Conservation (phyloP, 352 stramenopile species). For the Pythium pyrilobum region DNA sequence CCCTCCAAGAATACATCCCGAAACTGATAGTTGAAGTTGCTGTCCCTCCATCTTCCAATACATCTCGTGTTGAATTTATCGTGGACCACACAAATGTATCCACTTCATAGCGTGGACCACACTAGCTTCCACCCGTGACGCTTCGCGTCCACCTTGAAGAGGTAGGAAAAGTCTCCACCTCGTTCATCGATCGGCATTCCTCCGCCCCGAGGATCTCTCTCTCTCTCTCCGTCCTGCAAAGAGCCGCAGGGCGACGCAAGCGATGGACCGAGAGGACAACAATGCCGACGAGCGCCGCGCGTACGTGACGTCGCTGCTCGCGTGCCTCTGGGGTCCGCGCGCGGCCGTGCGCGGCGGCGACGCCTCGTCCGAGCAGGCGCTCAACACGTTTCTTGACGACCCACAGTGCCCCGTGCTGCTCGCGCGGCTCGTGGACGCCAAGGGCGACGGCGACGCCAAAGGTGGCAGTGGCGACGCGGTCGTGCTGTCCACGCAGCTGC, state of each 20-base stretch:
- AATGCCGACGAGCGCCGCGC: constrained; percentile 41
- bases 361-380: constrained; percentile 30
- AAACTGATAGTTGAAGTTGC: too few relatives aligned
- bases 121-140: constrained; percentile 1
- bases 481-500: constrained; percentile 28
- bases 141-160: constrained; percentile 8
- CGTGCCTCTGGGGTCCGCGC: constrained; percentile 51
- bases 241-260: background rate
- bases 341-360: constrained; percentile 35
- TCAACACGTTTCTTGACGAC: constrained; percentile 71
- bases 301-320: constrained; percentile 58
- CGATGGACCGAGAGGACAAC: constrained; percentile 21
- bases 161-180: too few relatives aligned
- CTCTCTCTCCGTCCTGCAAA: background rate
- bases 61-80: too few relatives aligned
- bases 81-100: too few relatives aligned
- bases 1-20: too few relatives aligned
- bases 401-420: constrained; percentile 53
- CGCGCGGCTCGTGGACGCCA: constrained; percentile 27
- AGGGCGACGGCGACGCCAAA: constrained; percentile 1
- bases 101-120: background rate
- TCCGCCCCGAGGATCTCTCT: background rate
- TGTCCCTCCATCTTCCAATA: too few relatives aligned
- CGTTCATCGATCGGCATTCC: too few relatives aligned
- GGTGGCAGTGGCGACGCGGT: constrained; percentile 14